These are phyloP conservation scores for Blastocystis sp. DNA, from an alignment of 352 stramenopile species.

Conservation along the genomic window DNA sequence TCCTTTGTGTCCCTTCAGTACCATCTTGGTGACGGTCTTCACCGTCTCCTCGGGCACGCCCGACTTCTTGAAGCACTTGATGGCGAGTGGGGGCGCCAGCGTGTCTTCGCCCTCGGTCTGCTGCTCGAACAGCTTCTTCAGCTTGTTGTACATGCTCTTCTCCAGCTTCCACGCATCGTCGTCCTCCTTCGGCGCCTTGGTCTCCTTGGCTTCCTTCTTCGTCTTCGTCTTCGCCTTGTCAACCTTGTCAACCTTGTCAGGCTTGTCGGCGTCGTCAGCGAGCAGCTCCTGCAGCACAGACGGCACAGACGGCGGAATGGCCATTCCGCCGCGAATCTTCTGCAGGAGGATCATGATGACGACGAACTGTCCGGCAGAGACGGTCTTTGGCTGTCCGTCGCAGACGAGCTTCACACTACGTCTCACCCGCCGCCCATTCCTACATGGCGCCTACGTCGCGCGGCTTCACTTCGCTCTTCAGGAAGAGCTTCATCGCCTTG, in stretches of 20 bases:
- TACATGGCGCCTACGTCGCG: conserved; percentile 2
- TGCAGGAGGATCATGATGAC: conserved; percentile 47
- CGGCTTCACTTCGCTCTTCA: conserved; percentile 38
- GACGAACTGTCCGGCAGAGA: background rate
- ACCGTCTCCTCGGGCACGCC: background rate
- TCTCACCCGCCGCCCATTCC: background rate
- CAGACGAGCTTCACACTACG: conserved; percentile 18
- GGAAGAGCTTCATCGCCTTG: conserved; percentile 41
- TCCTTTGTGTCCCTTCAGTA: conserved; percentile 28
- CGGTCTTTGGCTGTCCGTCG: background rate
- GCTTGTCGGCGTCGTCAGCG: too few relatives aligned
- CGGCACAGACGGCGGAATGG: background rate
- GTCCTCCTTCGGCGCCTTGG: background rate
- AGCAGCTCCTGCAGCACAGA: background rate
- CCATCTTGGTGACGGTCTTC: conserved; percentile 20
- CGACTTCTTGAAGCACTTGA: conserved; percentile 52
- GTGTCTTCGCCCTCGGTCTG: conserved; percentile 30
- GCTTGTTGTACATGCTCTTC: background rate
- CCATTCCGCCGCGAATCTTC: conserved; percentile 18
- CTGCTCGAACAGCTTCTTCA: conserved; percentile 43
- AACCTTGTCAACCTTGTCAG: background rate
- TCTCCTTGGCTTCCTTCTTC: background rate
- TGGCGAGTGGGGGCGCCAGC: background rate
- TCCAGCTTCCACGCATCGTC: conserved; percentile 7
- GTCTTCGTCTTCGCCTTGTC: background rate